Evolutionary conservation across 1,284 basidiomycete genomes (phyloP), one percentile per base, ranked within the genome.

Genomic region (Hymenochaete sp.): DNA sequence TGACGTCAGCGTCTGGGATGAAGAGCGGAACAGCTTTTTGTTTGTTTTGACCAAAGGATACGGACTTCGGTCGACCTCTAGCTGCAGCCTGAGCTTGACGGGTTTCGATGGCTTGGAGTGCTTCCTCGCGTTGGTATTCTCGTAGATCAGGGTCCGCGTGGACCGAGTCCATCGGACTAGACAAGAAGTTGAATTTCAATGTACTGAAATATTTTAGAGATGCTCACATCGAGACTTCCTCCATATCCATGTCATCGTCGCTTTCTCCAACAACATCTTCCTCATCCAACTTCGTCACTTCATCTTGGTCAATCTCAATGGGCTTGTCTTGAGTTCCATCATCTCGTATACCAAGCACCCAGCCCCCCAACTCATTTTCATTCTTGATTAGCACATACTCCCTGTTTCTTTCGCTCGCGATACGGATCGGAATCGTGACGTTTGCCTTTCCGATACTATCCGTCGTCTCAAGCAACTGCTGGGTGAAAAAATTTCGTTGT

Each of bases 341-440:
- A 53, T 93, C 81, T 31, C 79, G 73, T 22, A 97, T 83, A 1
- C 95, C 96, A 18, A 99, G 67, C 19, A 95, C 81, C 86, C 93
- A 99, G 0, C 96, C 96, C 2, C 92, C 91, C 24, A 80, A 82
- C 24, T 71, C 77, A 16, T 79, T 78, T 56, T 89, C 82, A 53
- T 93, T 93, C 69, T 93, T 93, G 39, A 98, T 73, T 35, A 99
- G 71, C 4, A 98, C 72, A 62, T 99, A 99, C 63, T 97, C 82
- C 58, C 79, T 82, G 59, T 97, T 98, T 45, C 95, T 70, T 64
- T 96, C 91, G 51, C 91, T 91, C 0, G 95, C 95, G 48, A 99
- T 90, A 18, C 95, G 77, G 19, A 93, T 74, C 21, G 93, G 92
- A 41, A 97, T 95, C 1, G 83, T 82, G 40, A 96, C 75, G 59